Percentiles rank a stretch among this genome's conserved stretches.
phyloP scores from a whole-genome alignment of 768 basidiomycete species.

The Dioszegia crocea region DNA sequence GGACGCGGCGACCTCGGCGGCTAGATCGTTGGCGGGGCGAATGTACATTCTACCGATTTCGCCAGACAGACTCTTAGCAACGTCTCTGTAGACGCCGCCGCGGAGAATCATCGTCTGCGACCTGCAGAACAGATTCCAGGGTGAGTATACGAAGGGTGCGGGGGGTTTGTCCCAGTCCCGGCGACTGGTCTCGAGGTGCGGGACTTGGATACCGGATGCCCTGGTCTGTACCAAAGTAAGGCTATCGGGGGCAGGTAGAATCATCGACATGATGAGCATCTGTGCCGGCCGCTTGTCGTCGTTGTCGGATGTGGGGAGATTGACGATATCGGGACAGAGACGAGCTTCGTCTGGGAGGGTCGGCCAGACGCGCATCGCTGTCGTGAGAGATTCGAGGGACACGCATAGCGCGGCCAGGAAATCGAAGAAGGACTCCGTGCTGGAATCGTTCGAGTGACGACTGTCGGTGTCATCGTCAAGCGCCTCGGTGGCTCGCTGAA shows the following conservation, averaged over 20 bases:
- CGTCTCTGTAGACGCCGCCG: slow-evolving; percentile 31
- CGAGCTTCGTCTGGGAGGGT: slow-evolving; percentile 38
- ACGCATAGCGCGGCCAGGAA: slow-evolving; percentile 48
- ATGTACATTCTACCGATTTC: slow-evolving; percentile 34
- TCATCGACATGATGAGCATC: slow-evolving; percentile 46
- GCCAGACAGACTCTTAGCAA: slow-evolving; percentile 18
- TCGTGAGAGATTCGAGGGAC: slow-evolving; percentile 46
- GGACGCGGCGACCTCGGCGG: slow-evolving; percentile 35
- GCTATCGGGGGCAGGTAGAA: slow-evolving; percentile 39
- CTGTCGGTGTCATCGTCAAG: slow-evolving; percentile 27
- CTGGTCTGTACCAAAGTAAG: slow-evolving; percentile 38
- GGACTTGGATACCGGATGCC: slow-evolving; percentile 35
- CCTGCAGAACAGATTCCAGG: slow-evolving; percentile 47
- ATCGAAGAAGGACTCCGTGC: slow-evolving; percentile 41
- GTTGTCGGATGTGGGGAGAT: slow-evolving; percentile 42
- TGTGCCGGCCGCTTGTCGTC: slow-evolving; percentile 47
- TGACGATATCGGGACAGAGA: slow-evolving; percentile 44
- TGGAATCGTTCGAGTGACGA: slow-evolving; percentile 16
- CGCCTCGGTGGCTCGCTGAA: slow-evolving; percentile 34
- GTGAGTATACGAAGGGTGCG: slow-evolving; percentile 47
- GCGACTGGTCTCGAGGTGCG: slow-evolving; percentile 20
- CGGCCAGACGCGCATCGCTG: slow-evolving; percentile 44
- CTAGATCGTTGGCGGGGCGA: slow-evolving; percentile 29
- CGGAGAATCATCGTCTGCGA: slow-evolving; percentile 43
- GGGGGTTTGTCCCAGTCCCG: slow-evolving; percentile 41